These are phyloP conservation scores for Dactylellina drechsleri DNA, from an alignment of 2,329 filamentous ascomycete species.

Conservation along the genomic window DNA sequence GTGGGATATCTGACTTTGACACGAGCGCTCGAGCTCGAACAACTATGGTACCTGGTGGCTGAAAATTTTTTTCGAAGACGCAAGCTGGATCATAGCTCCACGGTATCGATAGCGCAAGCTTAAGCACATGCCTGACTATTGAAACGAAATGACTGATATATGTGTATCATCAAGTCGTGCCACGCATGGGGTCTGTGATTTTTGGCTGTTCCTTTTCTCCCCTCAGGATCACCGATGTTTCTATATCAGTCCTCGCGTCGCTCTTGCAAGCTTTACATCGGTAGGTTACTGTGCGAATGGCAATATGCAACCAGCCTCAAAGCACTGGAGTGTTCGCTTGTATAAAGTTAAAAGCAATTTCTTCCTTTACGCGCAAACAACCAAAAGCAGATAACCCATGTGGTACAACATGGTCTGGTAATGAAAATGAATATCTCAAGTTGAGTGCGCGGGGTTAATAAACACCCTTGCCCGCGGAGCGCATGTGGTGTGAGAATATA, in stretches of 20 bases:
- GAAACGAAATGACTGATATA: conserved; percentile 10
- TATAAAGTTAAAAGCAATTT: conserved; percentile 8
- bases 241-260: conserved; percentile 19
- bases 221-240: neutral
- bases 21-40: neutral
- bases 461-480: conserved; percentile 29
- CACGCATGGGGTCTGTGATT: conserved; percentile 23
- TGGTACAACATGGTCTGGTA: neutral
- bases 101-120: conserved; percentile 2
- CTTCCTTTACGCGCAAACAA: neutral
- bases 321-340: conserved; percentile 27
- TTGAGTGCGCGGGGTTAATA: conserved; percentile 42
- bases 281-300: conserved; percentile 22
- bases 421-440: conserved; percentile 7
- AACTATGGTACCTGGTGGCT: neutral
- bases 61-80: neutral
- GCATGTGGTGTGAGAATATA: conserved; percentile 44
- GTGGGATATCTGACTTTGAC: conserved; percentile 5
- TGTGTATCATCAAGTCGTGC: conserved; percentile 9
- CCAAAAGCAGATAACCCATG: conserved; percentile 15
- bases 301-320: conserved; percentile 43
- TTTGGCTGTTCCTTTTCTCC: conserved; percentile 4
- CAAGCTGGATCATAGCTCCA: conserved; percentile 11
- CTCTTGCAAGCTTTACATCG: conserved; percentile 18
- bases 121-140: neutral